Evolutionary conservation across 768 basidiomycete genomes (phyloP).

Genomic region (Gymnopilus dilepis): DNA sequence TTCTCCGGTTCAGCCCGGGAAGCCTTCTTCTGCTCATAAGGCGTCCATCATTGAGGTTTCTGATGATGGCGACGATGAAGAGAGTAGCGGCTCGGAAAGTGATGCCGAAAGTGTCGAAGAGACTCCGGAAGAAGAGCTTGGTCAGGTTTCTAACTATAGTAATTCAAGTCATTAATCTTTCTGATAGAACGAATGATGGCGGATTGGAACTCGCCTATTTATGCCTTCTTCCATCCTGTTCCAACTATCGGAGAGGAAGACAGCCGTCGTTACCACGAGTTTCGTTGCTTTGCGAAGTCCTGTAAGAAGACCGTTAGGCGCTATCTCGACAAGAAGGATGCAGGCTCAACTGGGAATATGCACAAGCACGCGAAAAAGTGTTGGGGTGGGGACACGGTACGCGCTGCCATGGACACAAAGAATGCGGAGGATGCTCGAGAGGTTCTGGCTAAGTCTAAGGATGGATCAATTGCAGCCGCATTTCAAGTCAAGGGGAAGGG

Average conservation of each 20-base stretch:
- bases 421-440: neutral
- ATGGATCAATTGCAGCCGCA: conserved; percentile 13
- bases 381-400: conserved; percentile 1
- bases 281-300: neutral
- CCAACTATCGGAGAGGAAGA: neutral
- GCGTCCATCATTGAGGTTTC: neutral
- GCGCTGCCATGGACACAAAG: neutral
- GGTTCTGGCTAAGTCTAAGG: conserved; percentile 1
- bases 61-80: neutral
- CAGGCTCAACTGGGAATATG: conserved; percentile 5
- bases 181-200: neutral
- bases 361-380: conserved; percentile 12
- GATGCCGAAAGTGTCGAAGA: neutral
- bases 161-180: neutral
- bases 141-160: neutral
- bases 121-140: neutral
- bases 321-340: conserved; percentile 4
- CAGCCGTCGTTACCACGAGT: conserved; percentile 5
- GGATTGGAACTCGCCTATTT: conserved; percentile 9
- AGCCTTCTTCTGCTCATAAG: neutral
- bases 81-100: too few species aligned
- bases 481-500: conserved; percentile 8
- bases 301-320: neutral
- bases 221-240: neutral
- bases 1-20: too few species aligned